phyloP scores from a whole-genome alignment of 768 basidiomycete species.

The Lactifluus hygrophoroides region DNA sequence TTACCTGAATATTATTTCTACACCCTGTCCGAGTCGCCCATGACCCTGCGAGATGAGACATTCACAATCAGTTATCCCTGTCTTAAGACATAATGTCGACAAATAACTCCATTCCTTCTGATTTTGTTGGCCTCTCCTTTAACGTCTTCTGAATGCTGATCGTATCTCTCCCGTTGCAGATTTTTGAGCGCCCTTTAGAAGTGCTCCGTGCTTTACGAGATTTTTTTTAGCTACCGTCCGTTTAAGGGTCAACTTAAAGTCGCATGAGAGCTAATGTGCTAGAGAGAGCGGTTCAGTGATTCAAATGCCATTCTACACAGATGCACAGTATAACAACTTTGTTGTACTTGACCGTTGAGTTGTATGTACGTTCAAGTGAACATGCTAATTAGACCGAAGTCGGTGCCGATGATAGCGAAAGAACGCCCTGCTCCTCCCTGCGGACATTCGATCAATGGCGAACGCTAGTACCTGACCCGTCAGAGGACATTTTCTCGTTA shows the following conservation, averaged over 20 bases:
- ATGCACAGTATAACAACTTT: too few species aligned
- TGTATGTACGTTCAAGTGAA: too few species aligned
- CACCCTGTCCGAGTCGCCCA: too few species aligned
- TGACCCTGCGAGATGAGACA: slow-evolving; percentile 11
- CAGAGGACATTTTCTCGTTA: too few species aligned
- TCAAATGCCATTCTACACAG: neutral
- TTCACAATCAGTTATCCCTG: slow-evolving; percentile 19
- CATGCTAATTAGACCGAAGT: too few species aligned
- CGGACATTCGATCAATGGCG: too few species aligned
- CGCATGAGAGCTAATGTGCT: too few species aligned
- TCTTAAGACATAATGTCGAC: slow-evolving; percentile 18
- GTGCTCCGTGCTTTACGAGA: neutral
- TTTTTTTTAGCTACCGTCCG: neutral
- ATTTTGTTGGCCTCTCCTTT: neutral
- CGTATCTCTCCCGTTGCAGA: neutral
- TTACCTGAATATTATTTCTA: neutral
- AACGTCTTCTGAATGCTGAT: neutral
- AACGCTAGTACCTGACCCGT: too few species aligned
- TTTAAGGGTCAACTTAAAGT: neutral
- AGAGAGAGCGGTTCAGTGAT: neutral
- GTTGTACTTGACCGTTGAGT: too few species aligned
- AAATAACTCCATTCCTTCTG: neutral
- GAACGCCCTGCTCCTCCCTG: too few species aligned
- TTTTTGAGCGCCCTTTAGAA: neutral
- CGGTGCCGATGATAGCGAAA: too few species aligned